Percentiles rank a stretch among this genome's conserved stretches.
These are phyloP conservation scores for Alternaria burnsii DNA, from an alignment of 2,329 filamentous ascomycete species.

Conservation along the genomic window DNA sequence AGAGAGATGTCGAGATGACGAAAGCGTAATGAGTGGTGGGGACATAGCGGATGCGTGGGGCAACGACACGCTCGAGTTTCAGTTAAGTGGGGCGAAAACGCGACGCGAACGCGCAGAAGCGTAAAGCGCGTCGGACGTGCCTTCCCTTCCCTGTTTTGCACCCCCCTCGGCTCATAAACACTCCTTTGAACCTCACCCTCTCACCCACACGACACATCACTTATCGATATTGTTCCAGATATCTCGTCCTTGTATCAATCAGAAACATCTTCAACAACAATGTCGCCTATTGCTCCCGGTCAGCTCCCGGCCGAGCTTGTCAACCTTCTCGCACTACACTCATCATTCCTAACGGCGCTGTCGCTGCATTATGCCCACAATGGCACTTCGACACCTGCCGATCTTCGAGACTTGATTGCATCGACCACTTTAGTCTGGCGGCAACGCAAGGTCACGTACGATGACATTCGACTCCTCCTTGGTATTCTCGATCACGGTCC, in stretches of 20 bases:
- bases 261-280: constrained; percentile 30
- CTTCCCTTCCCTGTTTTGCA: constrained; percentile 35
- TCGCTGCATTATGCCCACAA: constrained; percentile 61
- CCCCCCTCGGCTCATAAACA: constrained; percentile 42
- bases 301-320: constrained; percentile 54
- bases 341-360: constrained; percentile 59
- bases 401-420: constrained; percentile 52
- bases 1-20: not conserved
- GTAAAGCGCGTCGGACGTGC: constrained; percentile 33
- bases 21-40: constrained; percentile 8
- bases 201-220: constrained; percentile 25
- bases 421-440: constrained; percentile 56
- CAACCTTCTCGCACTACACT: constrained; percentile 56
- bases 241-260: constrained; percentile 33
- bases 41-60: constrained; percentile 13
- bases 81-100: constrained; percentile 38
- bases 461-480: constrained; percentile 58
- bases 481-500: constrained; percentile 50
- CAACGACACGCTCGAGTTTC: constrained; percentile 17
- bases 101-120: constrained; percentile 36
- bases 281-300: constrained; percentile 41
- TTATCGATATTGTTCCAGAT: constrained; percentile 29
- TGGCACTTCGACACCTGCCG: constrained; percentile 55
- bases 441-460: constrained; percentile 55
- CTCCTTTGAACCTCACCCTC: constrained; percentile 17